Conservation (phyloP, 1,139 yeast species). For the Yarrowia galli region DNA sequence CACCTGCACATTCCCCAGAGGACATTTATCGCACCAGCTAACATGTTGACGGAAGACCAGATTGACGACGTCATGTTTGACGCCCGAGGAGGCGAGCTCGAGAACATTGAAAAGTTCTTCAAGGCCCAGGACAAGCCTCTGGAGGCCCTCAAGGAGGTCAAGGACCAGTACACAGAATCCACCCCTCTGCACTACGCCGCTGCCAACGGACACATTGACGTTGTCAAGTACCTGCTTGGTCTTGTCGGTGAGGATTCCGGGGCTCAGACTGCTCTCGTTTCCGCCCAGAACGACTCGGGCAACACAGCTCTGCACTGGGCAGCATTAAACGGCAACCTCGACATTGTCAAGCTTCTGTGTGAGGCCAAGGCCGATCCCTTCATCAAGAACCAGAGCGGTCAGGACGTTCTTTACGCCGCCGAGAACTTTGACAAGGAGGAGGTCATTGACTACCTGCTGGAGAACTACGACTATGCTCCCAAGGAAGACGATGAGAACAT, state of each 20-base stretch:
- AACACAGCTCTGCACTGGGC: slow-evolving; percentile 98
- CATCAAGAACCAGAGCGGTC: slow-evolving; percentile 72
- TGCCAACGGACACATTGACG: slow-evolving; percentile 88
- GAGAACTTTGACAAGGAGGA: slow-evolving; percentile 64
- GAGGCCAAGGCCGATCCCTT: slow-evolving; percentile 86
- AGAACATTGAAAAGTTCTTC: slow-evolving; percentile 71
- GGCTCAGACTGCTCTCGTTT: slow-evolving; percentile 59
- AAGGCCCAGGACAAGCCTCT: slow-evolving; percentile 45
- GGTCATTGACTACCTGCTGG: slow-evolving; percentile 66
- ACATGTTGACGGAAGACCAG: slow-evolving; percentile 61
- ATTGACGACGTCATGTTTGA: slow-evolving; percentile 81
- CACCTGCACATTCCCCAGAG: slow-evolving; percentile 29
- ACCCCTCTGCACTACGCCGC: slow-evolving; percentile 95
- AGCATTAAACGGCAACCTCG: slow-evolving; percentile 81
- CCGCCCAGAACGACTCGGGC: slow-evolving; percentile 74
- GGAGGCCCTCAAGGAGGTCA: slow-evolving; percentile 52
- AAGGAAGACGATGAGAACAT: slow-evolving; percentile 52
- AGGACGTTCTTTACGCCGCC: slow-evolving; percentile 89
- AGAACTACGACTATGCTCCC: slow-evolving; percentile 75
- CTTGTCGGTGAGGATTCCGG: slow-evolving; percentile 51
- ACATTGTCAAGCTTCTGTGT: slow-evolving; percentile 71
- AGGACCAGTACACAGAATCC: slow-evolving; percentile 68
- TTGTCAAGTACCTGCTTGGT: slow-evolving; percentile 65
- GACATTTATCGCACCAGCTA: slow-evolving; percentile 1
- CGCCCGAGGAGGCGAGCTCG: slow-evolving; percentile 87